These are phyloP conservation scores for Metschnikowia amazonensis DNA, from an alignment of 805 yeast species.

Conservation along the genomic window DNA sequence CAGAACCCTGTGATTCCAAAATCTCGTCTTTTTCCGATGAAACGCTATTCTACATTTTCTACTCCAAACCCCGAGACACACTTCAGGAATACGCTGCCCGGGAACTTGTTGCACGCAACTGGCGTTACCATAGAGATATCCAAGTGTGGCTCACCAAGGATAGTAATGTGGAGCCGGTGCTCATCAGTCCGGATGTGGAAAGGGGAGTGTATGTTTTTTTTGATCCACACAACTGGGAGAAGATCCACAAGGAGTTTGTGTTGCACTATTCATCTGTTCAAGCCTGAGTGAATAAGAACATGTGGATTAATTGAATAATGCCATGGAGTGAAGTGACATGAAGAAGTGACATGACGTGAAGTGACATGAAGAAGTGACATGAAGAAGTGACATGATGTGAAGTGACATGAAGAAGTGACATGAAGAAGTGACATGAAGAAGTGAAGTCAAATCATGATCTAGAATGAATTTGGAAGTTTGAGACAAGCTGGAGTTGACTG, in stretches of 20 bases:
- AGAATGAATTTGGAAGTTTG: too few relatives aligned
- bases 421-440: too few relatives aligned
- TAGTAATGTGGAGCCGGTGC: slow-evolving; percentile 82
- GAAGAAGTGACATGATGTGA: too few relatives aligned
- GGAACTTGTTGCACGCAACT: slow-evolving; percentile 85
- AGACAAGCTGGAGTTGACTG: too few relatives aligned
- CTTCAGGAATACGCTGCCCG: slow-evolving; percentile 92
- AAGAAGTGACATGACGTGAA: too few relatives aligned
- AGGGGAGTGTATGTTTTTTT: slow-evolving; percentile 91
- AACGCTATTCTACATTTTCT: slow-evolving; percentile 88
- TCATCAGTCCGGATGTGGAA: slow-evolving; percentile 76
- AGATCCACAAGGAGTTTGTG: slow-evolving; percentile 68
- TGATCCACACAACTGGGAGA: slow-evolving; percentile 95
- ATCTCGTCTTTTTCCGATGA: slow-evolving; percentile 76
- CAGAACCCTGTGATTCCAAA: slow-evolving; percentile 46
- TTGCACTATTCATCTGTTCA: slow-evolving; percentile 44
- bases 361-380: too few relatives aligned
- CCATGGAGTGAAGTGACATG: too few relatives aligned
- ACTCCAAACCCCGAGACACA: slow-evolving; percentile 88
- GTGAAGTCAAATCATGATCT: too few relatives aligned
- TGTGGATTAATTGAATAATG: too few relatives aligned
- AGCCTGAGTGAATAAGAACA: too few relatives aligned
- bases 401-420: too few relatives aligned
- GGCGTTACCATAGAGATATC: slow-evolving; percentile 95
- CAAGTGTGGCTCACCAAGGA: slow-evolving; percentile 97